Conservation (phyloP, 441 rosid species). For the Gossypium davidsonii region DNA sequence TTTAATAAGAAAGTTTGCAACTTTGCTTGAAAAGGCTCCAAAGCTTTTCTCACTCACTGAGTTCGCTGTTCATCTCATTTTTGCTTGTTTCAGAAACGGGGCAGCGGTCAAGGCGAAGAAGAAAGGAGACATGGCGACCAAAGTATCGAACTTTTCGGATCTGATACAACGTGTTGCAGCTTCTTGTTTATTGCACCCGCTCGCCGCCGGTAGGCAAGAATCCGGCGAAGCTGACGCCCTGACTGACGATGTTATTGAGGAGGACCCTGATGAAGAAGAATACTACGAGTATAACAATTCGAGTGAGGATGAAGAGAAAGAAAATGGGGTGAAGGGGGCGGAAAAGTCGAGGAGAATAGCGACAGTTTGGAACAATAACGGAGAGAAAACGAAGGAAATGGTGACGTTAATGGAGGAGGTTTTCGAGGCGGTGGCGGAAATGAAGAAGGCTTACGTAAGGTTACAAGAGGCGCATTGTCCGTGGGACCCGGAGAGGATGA, state of each 20-base stretch:
- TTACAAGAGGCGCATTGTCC: conserved; percentile 90
- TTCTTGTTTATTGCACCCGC: conserved; percentile 82
- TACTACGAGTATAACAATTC: conserved; percentile 18
- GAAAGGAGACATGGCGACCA: conserved; percentile 59
- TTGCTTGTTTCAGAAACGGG: conserved; percentile 21
- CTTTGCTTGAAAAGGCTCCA: not conserved
- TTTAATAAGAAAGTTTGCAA: not conserved
- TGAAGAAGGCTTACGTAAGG: conserved; percentile 70
- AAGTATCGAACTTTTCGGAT: conserved; percentile 75
- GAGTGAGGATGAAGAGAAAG: conserved; percentile 26
- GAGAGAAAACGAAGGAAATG: conserved; percentile 54
- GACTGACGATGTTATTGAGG: conserved; percentile 17
- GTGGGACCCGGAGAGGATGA: conserved; percentile 91
- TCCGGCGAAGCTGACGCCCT: conserved; percentile 23
- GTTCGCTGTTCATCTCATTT: not conserved
- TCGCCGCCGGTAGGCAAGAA: conserved; percentile 51
- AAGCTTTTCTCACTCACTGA: not conserved
- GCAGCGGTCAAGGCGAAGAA: conserved; percentile 35
- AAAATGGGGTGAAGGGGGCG: conserved; percentile 20
- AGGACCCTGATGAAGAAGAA: conserved; percentile 26
- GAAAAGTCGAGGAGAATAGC: conserved; percentile 6
- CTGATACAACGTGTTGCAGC: conserved; percentile 86
- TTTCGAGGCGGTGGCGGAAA: conserved; percentile 59
- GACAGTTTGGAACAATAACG: conserved; percentile 15
- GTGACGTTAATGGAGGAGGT: conserved; percentile 62